Evolutionary conservation across 1,139 yeast genomes (phyloP), one percentile per base, ranked within the genome.

Genomic region (Kodamaea suecica): DNA sequence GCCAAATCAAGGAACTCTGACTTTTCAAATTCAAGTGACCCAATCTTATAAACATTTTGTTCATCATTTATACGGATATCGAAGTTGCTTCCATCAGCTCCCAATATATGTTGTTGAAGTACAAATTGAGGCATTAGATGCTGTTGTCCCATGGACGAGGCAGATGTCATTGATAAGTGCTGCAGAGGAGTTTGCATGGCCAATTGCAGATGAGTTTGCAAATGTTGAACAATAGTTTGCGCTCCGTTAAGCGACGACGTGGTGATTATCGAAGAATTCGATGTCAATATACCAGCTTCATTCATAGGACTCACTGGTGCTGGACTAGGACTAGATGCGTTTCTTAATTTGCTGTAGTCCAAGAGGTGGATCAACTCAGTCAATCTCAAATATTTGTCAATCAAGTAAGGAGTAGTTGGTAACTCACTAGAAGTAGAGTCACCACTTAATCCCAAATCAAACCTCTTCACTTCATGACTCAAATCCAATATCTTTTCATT

Each of bases 381-480:
- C 36, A 80, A 65, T 40, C 84, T 63, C 35, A 79, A 59, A 49
- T 76, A 76, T 48, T 78, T 80, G 49, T 83, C 90, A 40, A 84
- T 80, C 31, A 82, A 60, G 48, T 70, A 81, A 0, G 87, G 87
- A 27, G 79, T 78, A 0, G 82, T 75, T 2, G 87, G 87, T 26
- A 81, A 58, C 44, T 80, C 85, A 37, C 61, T 73, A 20, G 79
- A 57, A 0, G 66, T 53, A 6, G 70, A 56, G 26, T 69, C 75
- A 9, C 66, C 67, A 33, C 70, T 62, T 39, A 73, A 58, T 5
- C 72, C 72, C 36, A 75, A 53, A 47, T 70, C 76, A 45, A 70
- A 68, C 30, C 83, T 56, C 42, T 73, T 75, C 23, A 76, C 71
- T 26, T 71, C 74, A 43, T 77, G 76, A 44, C 81, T 74, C 47